These are phyloP conservation scores for Monosporascus sp. DNA, from an alignment of 2,329 filamentous ascomycete species.

Conservation along the genomic window DNA sequence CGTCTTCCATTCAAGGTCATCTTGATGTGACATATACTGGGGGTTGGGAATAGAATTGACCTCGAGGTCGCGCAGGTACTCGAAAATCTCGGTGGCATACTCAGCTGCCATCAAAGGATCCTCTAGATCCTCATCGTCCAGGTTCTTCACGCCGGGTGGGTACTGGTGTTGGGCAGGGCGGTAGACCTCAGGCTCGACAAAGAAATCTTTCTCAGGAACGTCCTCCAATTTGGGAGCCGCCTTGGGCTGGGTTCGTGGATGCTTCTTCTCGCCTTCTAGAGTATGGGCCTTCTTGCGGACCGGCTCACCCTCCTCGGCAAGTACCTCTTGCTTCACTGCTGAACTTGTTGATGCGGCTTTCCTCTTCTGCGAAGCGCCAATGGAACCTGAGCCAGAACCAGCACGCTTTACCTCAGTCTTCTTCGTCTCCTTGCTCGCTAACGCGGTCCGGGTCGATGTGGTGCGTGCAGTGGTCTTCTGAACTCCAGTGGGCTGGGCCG, in stretches of 20 bases:
- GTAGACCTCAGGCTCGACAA: slow-evolving; percentile 17
- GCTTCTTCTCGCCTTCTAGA: slow-evolving; percentile 45
- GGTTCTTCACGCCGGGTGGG: slow-evolving; percentile 48
- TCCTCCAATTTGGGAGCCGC: slow-evolving; percentile 24
- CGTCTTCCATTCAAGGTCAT: slow-evolving; percentile 97
- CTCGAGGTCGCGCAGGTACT: slow-evolving; percentile 88
- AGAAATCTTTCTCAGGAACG: slow-evolving; percentile 25
- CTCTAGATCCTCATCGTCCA: slow-evolving; percentile 83
- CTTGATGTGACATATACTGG: slow-evolving; percentile 91
- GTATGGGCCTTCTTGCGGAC: slow-evolving; percentile 59
- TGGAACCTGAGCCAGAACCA: slow-evolving; percentile 64
- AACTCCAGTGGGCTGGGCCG: slow-evolving; percentile 73
- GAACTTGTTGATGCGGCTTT: slow-evolving; percentile 48
- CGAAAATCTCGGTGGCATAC: slow-evolving; percentile 95
- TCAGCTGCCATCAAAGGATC: slow-evolving; percentile 98
- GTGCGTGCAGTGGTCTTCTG: slow-evolving; percentile 59
- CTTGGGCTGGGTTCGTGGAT: slow-evolving; percentile 29
- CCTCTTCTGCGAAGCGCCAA: slow-evolving; percentile 63
- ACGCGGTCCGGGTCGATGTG: slow-evolving; percentile 55
- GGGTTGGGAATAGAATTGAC: slow-evolving; percentile 75
- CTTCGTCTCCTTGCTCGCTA: slow-evolving; percentile 63
- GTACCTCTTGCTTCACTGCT: slow-evolving; percentile 54
- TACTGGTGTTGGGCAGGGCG: slow-evolving; percentile 25
- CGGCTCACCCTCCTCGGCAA: slow-evolving; percentile 62
- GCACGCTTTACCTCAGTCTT: slow-evolving; percentile 68